Conservation (phyloP, 2,329 filamentous ascomycete species). For the Cryoendolithus antarcticus region DNA sequence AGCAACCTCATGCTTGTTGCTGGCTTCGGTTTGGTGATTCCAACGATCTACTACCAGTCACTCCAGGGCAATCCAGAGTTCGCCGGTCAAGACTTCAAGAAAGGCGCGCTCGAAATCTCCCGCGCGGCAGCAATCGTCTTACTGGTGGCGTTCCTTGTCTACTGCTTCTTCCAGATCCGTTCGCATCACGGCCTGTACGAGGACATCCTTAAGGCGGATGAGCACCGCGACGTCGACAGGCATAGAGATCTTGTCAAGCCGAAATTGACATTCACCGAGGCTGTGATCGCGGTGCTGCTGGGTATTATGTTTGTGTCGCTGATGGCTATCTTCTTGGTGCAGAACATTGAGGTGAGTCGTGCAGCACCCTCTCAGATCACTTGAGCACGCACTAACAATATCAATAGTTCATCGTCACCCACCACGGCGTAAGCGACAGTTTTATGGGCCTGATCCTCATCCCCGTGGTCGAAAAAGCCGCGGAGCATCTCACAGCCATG, state of each 20-base stretch:
- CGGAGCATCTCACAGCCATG: slow-evolving; percentile 71
- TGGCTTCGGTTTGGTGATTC: slow-evolving; percentile 41
- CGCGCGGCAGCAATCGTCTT: slow-evolving; percentile 59
- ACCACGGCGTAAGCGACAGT: slow-evolving; percentile 39
- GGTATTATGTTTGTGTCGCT: slow-evolving; percentile 59
- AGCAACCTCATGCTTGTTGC: slow-evolving; percentile 65
- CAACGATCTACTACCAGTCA: slow-evolving; percentile 41
- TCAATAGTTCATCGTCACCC: slow-evolving; percentile 36
- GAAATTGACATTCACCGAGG: slow-evolving; percentile 66
- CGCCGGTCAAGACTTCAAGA: slow-evolving; percentile 25
- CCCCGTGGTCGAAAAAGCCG: slow-evolving; percentile 71
- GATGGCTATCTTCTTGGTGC: slow-evolving; percentile 64
- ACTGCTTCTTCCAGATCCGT: slow-evolving; percentile 59
- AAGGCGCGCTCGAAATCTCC: slow-evolving; percentile 52
- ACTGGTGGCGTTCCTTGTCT: slow-evolving; percentile 50
- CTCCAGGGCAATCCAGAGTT: slow-evolving; percentile 8
- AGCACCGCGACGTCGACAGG: slow-evolving; percentile 52
- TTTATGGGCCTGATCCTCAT: slow-evolving; percentile 64
- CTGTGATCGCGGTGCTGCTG: slow-evolving; percentile 50
- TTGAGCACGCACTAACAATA: background rate
- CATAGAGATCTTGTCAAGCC: slow-evolving; percentile 46
- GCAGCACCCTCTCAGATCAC: background rate
- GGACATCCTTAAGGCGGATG: slow-evolving; percentile 59
- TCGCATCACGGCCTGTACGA: slow-evolving; percentile 71
- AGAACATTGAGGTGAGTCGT: slow-evolving; percentile 46